Percentiles rank a stretch among this genome's conserved stretches.
phyloP scores from a whole-genome alignment of 1,284 basidiomycete genomes.

The Malassezia sp. region DNA sequence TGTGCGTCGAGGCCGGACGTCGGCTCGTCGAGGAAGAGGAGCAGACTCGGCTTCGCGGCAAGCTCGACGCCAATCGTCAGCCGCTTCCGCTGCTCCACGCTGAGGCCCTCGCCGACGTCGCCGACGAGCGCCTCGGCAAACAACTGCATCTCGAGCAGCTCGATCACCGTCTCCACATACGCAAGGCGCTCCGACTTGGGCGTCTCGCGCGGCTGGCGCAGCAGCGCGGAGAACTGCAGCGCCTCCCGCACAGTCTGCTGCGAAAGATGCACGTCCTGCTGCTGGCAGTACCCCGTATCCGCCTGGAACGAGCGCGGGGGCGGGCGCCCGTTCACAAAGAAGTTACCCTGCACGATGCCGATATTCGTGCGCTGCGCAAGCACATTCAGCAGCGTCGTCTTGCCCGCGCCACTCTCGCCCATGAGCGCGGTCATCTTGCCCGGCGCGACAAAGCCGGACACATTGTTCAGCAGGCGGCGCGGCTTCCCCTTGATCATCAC shows the following conservation, averaged over 20 bases:
- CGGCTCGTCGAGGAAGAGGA: conserved; percentile 41
- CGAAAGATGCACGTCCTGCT: conserved; percentile 30
- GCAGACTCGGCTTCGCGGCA: conserved; percentile 32
- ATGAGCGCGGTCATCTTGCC: conserved; percentile 37
- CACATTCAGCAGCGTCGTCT: conserved; percentile 37
- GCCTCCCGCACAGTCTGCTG: conserved; percentile 33
- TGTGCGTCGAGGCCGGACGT: conserved; percentile 32
- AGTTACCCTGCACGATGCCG: conserved; percentile 27
- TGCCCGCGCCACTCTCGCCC: conserved; percentile 38
- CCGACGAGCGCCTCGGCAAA: conserved; percentile 36
- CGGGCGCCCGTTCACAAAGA: conserved; percentile 23
- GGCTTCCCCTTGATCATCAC: conserved; percentile 31
- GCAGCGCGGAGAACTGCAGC: conserved; percentile 30
- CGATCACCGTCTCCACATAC: conserved; percentile 33
- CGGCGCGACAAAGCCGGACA: conserved; percentile 44
- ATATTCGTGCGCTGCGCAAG: conserved; percentile 27
- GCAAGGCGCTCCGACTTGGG: conserved; percentile 25
- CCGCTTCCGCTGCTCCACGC: conserved; percentile 34
- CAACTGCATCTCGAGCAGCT: conserved; percentile 31
- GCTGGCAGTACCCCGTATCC: conserved; percentile 31
- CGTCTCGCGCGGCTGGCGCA: conserved; percentile 28
- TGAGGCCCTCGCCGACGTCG: conserved; percentile 26
- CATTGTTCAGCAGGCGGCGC: conserved; percentile 45
- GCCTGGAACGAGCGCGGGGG: conserved; percentile 32
- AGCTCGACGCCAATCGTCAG: conserved; percentile 38